Percentiles rank a stretch among this genome's conserved stretches.
phyloP scores from a whole-genome alignment of 768 basidiomycete species.

The Goffeauzyma gilvescens region DNA sequence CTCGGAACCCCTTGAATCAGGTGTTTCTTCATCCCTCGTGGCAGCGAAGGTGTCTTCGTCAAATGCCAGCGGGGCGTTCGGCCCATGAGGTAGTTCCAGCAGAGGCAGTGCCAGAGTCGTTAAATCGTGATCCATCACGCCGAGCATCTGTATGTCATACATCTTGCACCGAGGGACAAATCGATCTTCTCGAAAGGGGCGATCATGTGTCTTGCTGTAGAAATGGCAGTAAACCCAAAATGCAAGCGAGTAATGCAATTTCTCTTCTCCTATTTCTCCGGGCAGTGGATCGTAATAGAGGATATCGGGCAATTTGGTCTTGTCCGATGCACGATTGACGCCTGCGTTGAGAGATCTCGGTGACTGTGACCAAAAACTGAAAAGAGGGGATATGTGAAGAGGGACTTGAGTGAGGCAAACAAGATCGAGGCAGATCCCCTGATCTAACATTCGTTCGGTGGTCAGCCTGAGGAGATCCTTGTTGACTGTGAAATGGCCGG shows the following conservation, averaged over 20 bases:
- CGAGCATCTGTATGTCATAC: slow-evolving; percentile 91
- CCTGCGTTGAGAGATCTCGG: slow-evolving; percentile 39
- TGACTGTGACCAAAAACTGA: slow-evolving; percentile 61
- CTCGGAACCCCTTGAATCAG: too few species aligned
- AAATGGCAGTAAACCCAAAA: slow-evolving; percentile 34
- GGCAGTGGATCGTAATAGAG: slow-evolving; percentile 26
- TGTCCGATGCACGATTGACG: slow-evolving; percentile 42
- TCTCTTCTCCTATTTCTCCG: slow-evolving; percentile 12
- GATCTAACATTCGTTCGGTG: slow-evolving; percentile 79
- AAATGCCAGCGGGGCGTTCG: background rate
- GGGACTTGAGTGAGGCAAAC: slow-evolving; percentile 79
- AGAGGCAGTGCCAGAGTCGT: slow-evolving; percentile 68
- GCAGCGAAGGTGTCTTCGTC: background rate
- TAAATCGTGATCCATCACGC: slow-evolving; percentile 75
- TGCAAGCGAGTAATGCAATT: slow-evolving; percentile 30
- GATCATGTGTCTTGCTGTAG: slow-evolving; percentile 34
- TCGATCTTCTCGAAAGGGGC: slow-evolving; percentile 39
- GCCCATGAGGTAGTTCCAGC: slow-evolving; percentile 11
- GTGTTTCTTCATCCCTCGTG: too few species aligned
- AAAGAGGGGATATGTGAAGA: slow-evolving; percentile 78
- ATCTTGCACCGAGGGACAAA: slow-evolving; percentile 89
- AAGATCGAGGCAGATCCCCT: slow-evolving; percentile 76
- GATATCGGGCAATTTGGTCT: slow-evolving; percentile 18
- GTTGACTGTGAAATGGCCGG: slow-evolving; percentile 79
- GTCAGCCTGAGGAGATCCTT: slow-evolving; percentile 78